Conservation (phyloP, 2,329 filamentous ascomycete genomes). For the Monosporascus sp. region DNA sequence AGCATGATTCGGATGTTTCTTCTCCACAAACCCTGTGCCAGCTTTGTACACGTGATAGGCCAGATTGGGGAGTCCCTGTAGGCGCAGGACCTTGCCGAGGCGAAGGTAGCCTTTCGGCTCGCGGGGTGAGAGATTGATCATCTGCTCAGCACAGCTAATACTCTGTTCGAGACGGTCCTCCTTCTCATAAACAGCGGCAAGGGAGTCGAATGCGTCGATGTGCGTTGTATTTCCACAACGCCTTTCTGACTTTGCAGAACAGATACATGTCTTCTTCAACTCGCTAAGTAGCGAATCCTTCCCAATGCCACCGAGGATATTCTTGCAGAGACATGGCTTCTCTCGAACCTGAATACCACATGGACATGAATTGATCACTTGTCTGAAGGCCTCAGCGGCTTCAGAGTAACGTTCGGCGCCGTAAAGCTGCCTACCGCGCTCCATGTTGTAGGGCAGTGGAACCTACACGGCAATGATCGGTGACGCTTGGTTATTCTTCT, state of each 20-base stretch:
- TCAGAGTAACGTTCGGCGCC: not conserved
- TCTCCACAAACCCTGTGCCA: slow-evolving; percentile 19
- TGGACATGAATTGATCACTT: slow-evolving; percentile 15
- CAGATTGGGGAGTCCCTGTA: slow-evolving; percentile 8
- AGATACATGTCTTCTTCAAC: slow-evolving; percentile 19
- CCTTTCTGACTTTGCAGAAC: slow-evolving; percentile 14
- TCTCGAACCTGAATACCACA: slow-evolving; percentile 13
- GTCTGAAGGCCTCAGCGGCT: not conserved
- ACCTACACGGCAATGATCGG: not conserved
- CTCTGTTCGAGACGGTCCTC: slow-evolving; percentile 9
- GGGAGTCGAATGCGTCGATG: slow-evolving; percentile 19
- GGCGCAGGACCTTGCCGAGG: slow-evolving; percentile 22
- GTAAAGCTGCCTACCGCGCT: not conserved
- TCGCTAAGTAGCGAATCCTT: slow-evolving; percentile 12
- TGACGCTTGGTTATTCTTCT: too few species aligned
- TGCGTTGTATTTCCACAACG: slow-evolving; percentile 20
- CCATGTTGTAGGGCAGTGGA: not conserved
- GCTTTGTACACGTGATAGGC: slow-evolving; percentile 19
- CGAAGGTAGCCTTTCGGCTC: slow-evolving; percentile 24
- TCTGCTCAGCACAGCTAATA: slow-evolving; percentile 14
- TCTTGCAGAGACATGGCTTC: slow-evolving; percentile 12
- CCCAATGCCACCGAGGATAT: slow-evolving; percentile 14
- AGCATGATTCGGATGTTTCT: slow-evolving; percentile 17
- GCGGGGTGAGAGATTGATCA: slow-evolving; percentile 23
- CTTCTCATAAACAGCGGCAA: slow-evolving; percentile 19